Percentiles rank a stretch among this genome's conserved stretches.
Evolutionary conservation across 768 basidiomycete genomes (phyloP).

Genomic region (Harrya chromipes): DNA sequence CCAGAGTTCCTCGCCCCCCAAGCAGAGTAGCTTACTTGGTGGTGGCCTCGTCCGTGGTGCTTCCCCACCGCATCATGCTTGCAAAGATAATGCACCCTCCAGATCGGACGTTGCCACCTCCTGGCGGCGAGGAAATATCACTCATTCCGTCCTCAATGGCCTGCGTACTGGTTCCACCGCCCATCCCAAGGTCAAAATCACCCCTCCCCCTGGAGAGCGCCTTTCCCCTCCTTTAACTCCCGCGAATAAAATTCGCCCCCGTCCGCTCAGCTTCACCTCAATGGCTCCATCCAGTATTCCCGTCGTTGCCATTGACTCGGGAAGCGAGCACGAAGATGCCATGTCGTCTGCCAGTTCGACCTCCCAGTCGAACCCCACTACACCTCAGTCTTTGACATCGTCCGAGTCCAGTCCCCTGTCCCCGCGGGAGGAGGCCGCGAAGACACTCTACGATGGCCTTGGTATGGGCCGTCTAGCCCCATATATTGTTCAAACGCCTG

Average conservation of each 20-base stretch:
- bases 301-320: constrained; percentile 55
- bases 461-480: constrained; percentile 75
- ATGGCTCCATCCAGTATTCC: constrained; percentile 44
- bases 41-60: constrained; percentile 70
- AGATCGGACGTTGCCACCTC: constrained; percentile 78
- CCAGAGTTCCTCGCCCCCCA: constrained; percentile 39
- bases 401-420: constrained; percentile 55
- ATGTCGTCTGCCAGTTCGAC: constrained; percentile 58
- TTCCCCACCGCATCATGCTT: constrained; percentile 39
- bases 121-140: constrained; percentile 73
- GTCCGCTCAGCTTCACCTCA: constrained; percentile 61
- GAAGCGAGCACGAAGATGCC: constrained; percentile 52
- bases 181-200: constrained; percentile 68
- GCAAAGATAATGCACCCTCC: constrained; percentile 46
- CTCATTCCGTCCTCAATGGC: constrained; percentile 68
- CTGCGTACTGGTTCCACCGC: constrained; percentile 51
- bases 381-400: constrained; percentile 69
- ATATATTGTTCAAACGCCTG: constrained; percentile 16
- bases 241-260: constrained; percentile 49
- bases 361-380: constrained; percentile 70
- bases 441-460: constrained; percentile 85
- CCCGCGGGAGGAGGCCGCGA: constrained; percentile 82
- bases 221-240: constrained; percentile 43
- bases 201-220: constrained; percentile 65
- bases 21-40: constrained; percentile 64